Conservation (phyloP, 495 filamentous ascomycete species). For the Hyaloscypha bicolor region DNA sequence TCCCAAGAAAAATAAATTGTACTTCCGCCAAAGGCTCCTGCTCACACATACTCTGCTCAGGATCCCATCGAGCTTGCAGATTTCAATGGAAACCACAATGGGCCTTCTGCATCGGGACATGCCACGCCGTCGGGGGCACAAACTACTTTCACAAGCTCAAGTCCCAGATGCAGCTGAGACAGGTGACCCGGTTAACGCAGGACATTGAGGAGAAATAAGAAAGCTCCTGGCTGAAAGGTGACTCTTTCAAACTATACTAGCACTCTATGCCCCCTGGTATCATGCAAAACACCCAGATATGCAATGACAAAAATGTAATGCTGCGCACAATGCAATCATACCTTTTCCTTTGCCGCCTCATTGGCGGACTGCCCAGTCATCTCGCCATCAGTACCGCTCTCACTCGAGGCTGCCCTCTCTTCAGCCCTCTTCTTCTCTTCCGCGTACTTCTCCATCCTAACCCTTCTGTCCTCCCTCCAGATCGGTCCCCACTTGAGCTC, state of each 20-base stretch:
- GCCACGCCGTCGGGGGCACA: slow-evolving; percentile 30
- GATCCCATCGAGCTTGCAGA: slow-evolving; percentile 40
- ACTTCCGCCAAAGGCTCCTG: slow-evolving; percentile 39
- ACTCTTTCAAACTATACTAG: neutral
- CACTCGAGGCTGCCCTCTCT: neutral
- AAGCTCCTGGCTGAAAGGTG: neutral
- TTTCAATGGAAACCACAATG: slow-evolving; percentile 30
- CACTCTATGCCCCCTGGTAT: neutral
- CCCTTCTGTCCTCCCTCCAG: slow-evolving; percentile 45
- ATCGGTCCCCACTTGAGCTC: slow-evolving; percentile 46
- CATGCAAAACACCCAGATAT: neutral
- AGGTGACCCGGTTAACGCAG: too few species aligned
- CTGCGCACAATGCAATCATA: neutral
- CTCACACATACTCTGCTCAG: slow-evolving; percentile 43
- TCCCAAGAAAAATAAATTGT: slow-evolving; percentile 19
- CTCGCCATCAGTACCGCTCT: neutral
- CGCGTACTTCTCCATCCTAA: slow-evolving; percentile 25
- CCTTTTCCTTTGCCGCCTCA: neutral
- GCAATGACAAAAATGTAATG: neutral
- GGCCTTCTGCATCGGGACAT: slow-evolving; percentile 24
- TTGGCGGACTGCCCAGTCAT: neutral
- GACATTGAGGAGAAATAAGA: neutral
- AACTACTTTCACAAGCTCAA: slow-evolving; percentile 38
- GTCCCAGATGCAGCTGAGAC: too few species aligned
- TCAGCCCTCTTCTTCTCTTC: slow-evolving; percentile 12